Conservation (phyloP, 495 filamentous ascomycete species). For the Hypoxylon rickii region DNA sequence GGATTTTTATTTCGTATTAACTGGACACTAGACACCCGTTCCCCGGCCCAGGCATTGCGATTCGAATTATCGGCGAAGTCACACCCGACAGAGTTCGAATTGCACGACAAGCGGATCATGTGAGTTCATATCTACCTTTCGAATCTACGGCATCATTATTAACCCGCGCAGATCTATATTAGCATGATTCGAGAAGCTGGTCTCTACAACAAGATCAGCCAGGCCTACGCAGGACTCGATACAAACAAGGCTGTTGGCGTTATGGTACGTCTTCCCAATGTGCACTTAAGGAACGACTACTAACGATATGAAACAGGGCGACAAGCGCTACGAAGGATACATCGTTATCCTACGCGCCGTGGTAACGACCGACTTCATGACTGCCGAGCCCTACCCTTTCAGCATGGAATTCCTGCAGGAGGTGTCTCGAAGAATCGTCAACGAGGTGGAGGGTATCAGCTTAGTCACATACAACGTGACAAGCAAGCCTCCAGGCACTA, state of each 20-base stretch:
- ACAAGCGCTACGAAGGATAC: conserved; percentile 38
- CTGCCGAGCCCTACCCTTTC: conserved; percentile 68
- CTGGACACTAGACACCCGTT: conserved; percentile 8
- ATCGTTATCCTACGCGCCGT: conserved; percentile 73
- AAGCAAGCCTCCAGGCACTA: conserved; percentile 81
- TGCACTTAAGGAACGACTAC: not conserved
- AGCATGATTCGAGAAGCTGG: conserved; percentile 81
- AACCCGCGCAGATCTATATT: conserved; percentile 68
- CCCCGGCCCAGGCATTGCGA: conserved; percentile 76
- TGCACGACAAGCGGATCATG: conserved; percentile 77
- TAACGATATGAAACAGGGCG: conserved; percentile 13
- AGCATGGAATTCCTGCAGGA: conserved; percentile 67
- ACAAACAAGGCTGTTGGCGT: conserved; percentile 73
- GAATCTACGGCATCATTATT: not conserved
- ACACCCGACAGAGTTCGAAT: conserved; percentile 79
- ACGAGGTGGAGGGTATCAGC: conserved; percentile 79
- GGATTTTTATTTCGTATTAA: not conserved
- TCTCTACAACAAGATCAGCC: conserved; percentile 74
- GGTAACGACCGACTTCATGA: conserved; percentile 78
- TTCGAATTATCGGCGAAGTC: conserved; percentile 88
- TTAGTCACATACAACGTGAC: conserved; percentile 64
- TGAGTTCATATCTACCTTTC: conserved; percentile 25
- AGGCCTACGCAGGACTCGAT: conserved; percentile 83
- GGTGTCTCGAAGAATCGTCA: conserved; percentile 75
- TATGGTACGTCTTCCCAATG: conserved; percentile 54